Base-by-base conservation (phyloP, 208 protist species). In the Trypanosoma vivax region DNA sequence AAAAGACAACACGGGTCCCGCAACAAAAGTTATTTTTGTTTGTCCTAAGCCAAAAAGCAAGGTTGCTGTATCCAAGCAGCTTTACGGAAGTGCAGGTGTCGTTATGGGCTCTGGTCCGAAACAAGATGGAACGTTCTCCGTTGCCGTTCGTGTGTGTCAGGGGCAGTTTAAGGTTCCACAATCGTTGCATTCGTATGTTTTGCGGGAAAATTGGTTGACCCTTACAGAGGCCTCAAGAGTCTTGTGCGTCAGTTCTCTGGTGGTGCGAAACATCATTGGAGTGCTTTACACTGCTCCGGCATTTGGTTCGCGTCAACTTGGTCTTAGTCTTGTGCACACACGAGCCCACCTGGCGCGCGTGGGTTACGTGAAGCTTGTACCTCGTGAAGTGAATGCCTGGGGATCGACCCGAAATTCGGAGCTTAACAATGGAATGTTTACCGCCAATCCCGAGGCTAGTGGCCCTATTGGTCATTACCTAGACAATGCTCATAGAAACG, bases 301-400 rank as follows among this genome's bases (percentile, higher is more conserved):
- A 65, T 91, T 76, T 51, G 88, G 88, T 50, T 84, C 79, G 11
- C 75, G 79, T n/a, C 82, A 95, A 64, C 43, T 95, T 31, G 88
- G 88, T 1, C 67, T 95, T 16, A 79, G 81, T 60, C 49, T 95
- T 18, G 77, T 90, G 63, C 89, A 83, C 58, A 76, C 68, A 16
- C 70, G 72, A 5, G 77, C 78, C 40, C 50, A 69, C 54, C 50
- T 92, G 24, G 75, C 76, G 13, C 81, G 87, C 35, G 53, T 95
- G 33, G 88, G 88, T 24, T 91, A 86, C 40, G 76, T 76, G 39
- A 95, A 90, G 69, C 62, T 88, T 25, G 69, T 88, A 30, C 59
- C 69, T 54, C 61, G 65, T 37, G 70, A 65, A 9, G 38, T 71
- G 16, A 90, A 89, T 61, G 77, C 86, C 19, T 92, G 85, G 85